Conservation (phyloP, 2,329 filamentous ascomycete genomes). For the Fusarium fujikuroi region DNA sequence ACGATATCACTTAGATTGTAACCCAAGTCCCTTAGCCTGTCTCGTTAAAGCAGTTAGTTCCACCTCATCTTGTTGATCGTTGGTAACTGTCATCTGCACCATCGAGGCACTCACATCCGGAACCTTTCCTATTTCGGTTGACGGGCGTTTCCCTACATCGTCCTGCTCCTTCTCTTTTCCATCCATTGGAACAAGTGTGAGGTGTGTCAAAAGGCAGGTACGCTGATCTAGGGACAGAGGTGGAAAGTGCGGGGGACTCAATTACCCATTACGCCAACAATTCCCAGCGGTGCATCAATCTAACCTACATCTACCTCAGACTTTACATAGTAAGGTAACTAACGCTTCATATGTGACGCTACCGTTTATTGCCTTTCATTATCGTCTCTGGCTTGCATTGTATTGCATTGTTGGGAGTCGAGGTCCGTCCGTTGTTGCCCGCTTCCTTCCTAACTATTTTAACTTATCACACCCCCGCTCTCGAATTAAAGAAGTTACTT, state of each 20-base stretch:
- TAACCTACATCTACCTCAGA: background rate
- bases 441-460: slow-evolving; percentile 10
- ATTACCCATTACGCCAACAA: slow-evolving; percentile 17
- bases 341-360: slow-evolving; percentile 19
- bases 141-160: slow-evolving; percentile 14
- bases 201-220: slow-evolving; percentile 38
- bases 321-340: background rate
- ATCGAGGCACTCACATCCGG: slow-evolving; percentile 26
- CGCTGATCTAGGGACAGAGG: slow-evolving; percentile 36
- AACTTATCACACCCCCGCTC: slow-evolving; percentile 40
- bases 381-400: slow-evolving; percentile 28
- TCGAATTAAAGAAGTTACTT: slow-evolving; percentile 24
- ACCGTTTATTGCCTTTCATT: slow-evolving; percentile 18
- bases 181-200: slow-evolving; percentile 22
- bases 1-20: slow-evolving; percentile 18
- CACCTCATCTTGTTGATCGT: slow-evolving; percentile 35
- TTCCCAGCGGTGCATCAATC: background rate
- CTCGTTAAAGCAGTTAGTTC: slow-evolving; percentile 27
- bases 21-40: slow-evolving; percentile 21
- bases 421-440: slow-evolving; percentile 20
- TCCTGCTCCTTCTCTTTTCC: slow-evolving; percentile 27
- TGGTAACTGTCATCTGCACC: slow-evolving; percentile 33
- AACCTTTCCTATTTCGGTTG: slow-evolving; percentile 40
- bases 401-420: slow-evolving; percentile 19
- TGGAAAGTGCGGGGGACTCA: slow-evolving; percentile 33